Percentiles rank a stretch among this genome's conserved stretches.
These are phyloP conservation scores for Diaporthe caulivora DNA, from an alignment of 2,329 filamentous ascomycete species.

Conservation along the genomic window DNA sequence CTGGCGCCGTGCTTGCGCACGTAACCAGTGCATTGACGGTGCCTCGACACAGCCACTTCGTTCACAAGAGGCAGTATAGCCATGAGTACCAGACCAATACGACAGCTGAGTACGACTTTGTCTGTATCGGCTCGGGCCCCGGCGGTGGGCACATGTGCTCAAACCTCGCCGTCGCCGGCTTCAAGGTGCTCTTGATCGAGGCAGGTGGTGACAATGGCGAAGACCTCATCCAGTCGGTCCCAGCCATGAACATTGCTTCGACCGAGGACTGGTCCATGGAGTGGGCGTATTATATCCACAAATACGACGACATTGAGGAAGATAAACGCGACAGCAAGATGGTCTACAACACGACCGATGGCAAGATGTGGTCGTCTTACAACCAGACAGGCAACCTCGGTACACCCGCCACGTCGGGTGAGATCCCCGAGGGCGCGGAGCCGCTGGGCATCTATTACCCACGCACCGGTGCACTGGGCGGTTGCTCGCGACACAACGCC, in stretches of 20 bases:
- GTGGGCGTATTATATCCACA: conserved; percentile 31
- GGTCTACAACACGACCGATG: conserved; percentile 31
- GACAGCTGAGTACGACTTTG: conserved; percentile 59
- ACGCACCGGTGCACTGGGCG: conserved; percentile 43
- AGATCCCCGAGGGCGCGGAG: conserved; percentile 41
- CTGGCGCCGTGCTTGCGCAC: background rate
- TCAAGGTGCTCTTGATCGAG: conserved; percentile 66
- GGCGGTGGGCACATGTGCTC: conserved; percentile 62
- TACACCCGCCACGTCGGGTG: conserved; percentile 55
- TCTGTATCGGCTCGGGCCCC: conserved; percentile 65
- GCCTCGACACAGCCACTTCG: conserved; percentile 22
- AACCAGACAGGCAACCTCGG: conserved; percentile 47
- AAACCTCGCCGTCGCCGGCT: conserved; percentile 61
- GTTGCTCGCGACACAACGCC: conserved; percentile 60
- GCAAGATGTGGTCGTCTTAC: conserved; percentile 32
- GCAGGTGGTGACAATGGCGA: conserved; percentile 65
- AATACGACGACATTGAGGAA: conserved; percentile 41
- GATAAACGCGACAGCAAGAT: conserved; percentile 32
- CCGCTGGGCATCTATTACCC: conserved; percentile 47
- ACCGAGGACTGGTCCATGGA: conserved; percentile 19
- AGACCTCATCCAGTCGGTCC: conserved; percentile 44
- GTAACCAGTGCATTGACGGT: conserved; percentile 1
- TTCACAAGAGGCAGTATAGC: conserved; percentile 23
- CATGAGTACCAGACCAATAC: conserved; percentile 23
- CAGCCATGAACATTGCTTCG: conserved; percentile 27